Conservation (phyloP, 1,284 basidiomycete species). For the Lignosus rhinocerotis region DNA sequence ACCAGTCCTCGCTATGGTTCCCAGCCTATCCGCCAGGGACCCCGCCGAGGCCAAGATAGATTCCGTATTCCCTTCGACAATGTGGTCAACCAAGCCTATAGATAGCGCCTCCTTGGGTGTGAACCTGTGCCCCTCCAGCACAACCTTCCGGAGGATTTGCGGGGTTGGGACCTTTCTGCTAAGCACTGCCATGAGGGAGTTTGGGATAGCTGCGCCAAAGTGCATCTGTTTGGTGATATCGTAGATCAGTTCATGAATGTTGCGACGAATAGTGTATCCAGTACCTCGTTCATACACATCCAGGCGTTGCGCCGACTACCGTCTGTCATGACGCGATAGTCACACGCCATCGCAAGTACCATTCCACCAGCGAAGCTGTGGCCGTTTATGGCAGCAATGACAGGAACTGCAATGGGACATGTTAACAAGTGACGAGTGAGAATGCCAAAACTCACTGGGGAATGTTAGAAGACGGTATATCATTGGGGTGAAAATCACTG, state of each 20-base stretch:
- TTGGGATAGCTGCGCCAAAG: conserved; percentile 81
- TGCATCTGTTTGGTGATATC: conserved; percentile 54
- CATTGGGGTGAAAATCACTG: conserved; percentile 38
- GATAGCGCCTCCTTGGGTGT: conserved; percentile 72
- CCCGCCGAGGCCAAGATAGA: conserved; percentile 63
- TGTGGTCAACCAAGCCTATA: conserved; percentile 72
- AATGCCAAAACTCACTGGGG: conserved; percentile 52
- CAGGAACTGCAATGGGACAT: conserved; percentile 55
- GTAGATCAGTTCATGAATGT: background rate
- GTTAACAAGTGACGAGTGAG: background rate
- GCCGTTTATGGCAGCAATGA: conserved; percentile 88
- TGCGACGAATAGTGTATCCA: background rate
- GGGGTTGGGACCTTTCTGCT: conserved; percentile 66
- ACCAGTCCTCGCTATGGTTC: conserved; percentile 49
- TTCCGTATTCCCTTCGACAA: conserved; percentile 56
- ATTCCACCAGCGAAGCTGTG: conserved; percentile 90
- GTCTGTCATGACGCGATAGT: conserved; percentile 89
- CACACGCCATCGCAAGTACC: conserved; percentile 80
- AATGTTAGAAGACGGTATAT: conserved; percentile 54
- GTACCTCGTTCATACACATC: conserved; percentile 92
- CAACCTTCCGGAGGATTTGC: conserved; percentile 70
- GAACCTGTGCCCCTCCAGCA: conserved; percentile 84
- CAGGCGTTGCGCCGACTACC: conserved; percentile 77
- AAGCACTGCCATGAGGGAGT: conserved; percentile 70
- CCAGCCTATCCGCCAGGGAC: conserved; percentile 53